phyloP scores from a whole-genome alignment of 176 grass and related monocot genomes.

The Thalia dealbata region DNA sequence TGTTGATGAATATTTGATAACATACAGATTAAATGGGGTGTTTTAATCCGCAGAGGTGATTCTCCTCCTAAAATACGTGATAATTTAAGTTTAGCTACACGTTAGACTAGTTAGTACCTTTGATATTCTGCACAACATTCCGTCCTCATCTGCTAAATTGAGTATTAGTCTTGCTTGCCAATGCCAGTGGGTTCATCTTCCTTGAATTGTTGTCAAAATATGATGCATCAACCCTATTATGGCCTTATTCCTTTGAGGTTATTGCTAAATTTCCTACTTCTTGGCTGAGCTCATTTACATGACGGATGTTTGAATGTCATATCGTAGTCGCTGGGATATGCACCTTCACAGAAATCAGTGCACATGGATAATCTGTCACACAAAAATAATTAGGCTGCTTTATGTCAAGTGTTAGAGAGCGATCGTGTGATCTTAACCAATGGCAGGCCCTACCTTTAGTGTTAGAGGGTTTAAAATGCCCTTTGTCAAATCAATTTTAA shows the following conservation, averaged over 20 bases:
- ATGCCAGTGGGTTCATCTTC: not conserved
- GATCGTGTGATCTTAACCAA: not conserved
- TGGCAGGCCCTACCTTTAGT: not conserved
- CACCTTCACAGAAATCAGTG: not conserved
- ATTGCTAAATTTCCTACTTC: not conserved
- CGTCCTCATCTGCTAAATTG: not conserved
- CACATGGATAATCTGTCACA: not conserved
- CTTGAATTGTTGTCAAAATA: not conserved
- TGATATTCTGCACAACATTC: not conserved
- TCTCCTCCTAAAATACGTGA: not conserved
- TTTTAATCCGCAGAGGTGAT: not conserved
- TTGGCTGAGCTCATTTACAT: not conserved
- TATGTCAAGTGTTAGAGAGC: not conserved
- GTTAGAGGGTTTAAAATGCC: too few species aligned
- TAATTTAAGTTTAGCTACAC: not conserved
- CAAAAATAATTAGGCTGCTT: not conserved
- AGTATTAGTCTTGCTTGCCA: not conserved
- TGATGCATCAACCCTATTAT: not conserved
- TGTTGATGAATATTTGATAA: not conserved
- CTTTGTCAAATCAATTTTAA: too few species aligned
- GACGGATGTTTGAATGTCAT: not conserved
- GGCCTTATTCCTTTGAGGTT: not conserved
- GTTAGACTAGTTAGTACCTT: not conserved
- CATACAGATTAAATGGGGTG: not conserved
- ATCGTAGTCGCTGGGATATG: not conserved